These are phyloP conservation scores for Sanghuangporus sanghuang DNA, from an alignment of 1,284 basidiomycete genomes.

Conservation along the genomic window DNA sequence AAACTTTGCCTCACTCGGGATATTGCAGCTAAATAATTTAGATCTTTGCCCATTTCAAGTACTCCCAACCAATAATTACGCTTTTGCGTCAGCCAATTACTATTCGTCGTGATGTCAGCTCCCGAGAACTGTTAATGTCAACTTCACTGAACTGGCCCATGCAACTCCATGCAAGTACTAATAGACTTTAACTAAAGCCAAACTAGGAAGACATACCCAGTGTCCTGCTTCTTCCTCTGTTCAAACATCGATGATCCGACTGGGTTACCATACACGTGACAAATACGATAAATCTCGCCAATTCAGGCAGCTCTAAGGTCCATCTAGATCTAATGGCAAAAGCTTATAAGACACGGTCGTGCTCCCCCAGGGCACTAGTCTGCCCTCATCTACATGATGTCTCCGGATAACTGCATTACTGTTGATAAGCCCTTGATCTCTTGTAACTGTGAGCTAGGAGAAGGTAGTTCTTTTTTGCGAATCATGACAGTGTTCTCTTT, in stretches of 20 bases:
- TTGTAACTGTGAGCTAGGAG: conserved; percentile 56
- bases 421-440: conserved; percentile 44
- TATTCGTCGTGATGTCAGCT: conserved; percentile 10
- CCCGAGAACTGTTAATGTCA: conserved; percentile 1
- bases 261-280: background rate
- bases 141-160: background rate
- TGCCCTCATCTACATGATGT: conserved; percentile 1
- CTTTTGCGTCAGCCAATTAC: conserved; percentile 3
- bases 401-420: conserved; percentile 20
- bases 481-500: background rate
- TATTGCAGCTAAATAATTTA: conserved; percentile 16
- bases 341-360: conserved; percentile 3
- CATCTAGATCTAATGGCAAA: conserved; percentile 2
- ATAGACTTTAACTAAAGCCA: background rate
- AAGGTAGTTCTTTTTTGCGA: conserved; percentile 39
- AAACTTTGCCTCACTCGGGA: conserved; percentile 24
- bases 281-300: background rate
- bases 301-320: background rate
- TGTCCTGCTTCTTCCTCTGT: background rate
- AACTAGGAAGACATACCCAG: background rate
- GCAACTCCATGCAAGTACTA: background rate
- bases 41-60: conserved; percentile 4
- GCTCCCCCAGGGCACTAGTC: background rate
- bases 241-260: conserved; percentile 2
- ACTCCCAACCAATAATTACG: conserved; percentile 7